These are phyloP conservation scores for Hippophae gyantsensis DNA, from an alignment of 306 rosid genomes.

Conservation along the genomic window DNA sequence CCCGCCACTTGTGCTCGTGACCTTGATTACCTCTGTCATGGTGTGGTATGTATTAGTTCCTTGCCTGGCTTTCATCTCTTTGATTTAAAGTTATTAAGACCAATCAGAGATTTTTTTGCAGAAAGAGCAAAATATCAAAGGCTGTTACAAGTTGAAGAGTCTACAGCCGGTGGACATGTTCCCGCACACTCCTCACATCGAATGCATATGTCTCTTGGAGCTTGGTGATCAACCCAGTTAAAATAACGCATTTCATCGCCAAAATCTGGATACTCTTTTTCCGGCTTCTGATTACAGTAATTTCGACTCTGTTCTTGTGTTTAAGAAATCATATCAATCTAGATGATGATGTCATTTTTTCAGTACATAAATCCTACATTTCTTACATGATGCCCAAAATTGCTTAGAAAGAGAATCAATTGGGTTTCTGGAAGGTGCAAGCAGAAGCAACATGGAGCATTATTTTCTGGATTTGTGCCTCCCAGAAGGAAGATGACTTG, in stretches of 20 bases:
- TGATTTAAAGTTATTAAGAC: conserved; percentile 12
- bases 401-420: no score
- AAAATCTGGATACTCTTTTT: neutral
- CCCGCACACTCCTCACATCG: conserved; percentile 97
- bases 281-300: no score
- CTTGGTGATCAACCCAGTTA: conserved; percentile 33
- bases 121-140: conserved; percentile 57
- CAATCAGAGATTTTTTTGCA: conserved; percentile 25
- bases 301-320: no score
- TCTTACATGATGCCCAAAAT: no score
- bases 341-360: no score
- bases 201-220: conserved; percentile 82
- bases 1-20: conserved; percentile 96
- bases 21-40: conserved; percentile 89
- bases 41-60: conserved; percentile 51
- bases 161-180: conserved; percentile 94
- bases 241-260: conserved; percentile 1
- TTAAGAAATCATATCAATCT: no score
- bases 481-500: no score
- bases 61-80: conserved; percentile 7
- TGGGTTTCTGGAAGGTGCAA: no score
- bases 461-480: no score
- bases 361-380: no score
- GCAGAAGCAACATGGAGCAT: no score
- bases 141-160: conserved; percentile 71